Percentiles rank a stretch among this genome's conserved stretches.
These are phyloP conservation scores for Typha latifolia DNA, from an alignment of 176 grass and related monocot species.

Conservation along the genomic window DNA sequence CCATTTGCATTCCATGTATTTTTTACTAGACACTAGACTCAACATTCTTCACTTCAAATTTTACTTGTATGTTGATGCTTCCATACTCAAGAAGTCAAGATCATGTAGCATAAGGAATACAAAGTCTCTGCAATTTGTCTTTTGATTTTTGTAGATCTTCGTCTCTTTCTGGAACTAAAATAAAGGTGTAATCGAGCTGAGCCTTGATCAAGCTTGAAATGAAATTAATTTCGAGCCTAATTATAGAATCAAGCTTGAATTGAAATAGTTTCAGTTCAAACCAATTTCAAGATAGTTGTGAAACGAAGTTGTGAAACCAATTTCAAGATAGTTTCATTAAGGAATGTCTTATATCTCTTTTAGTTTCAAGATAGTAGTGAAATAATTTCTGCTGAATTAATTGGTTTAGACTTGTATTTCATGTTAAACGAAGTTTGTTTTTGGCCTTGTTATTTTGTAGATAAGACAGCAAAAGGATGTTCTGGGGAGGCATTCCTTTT, in stretches of 20 bases:
- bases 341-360: no score
- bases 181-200: no score
- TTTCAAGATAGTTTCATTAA: no score
- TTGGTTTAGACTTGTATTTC: neutral
- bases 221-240: no score
- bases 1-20: neutral
- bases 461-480: constrained; percentile 93
- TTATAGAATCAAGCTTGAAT: no score
- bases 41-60: neutral
- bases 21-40: neutral
- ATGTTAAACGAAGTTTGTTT: constrained; percentile 5
- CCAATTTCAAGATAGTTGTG: no score
- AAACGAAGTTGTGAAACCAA: no score
- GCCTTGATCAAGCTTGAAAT: no score
- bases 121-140: neutral
- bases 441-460: constrained; percentile 40
- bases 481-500: constrained; percentile 46
- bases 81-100: neutral
- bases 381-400: neutral
- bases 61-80: neutral
- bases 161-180: no score
- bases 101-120: neutral
- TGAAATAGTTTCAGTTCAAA: no score
- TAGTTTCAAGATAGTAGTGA: no score
- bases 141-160: neutral